Evolutionary conservation across 768 basidiomycete genomes (phyloP).

Genomic region (Psilocybe tampanensis): DNA sequence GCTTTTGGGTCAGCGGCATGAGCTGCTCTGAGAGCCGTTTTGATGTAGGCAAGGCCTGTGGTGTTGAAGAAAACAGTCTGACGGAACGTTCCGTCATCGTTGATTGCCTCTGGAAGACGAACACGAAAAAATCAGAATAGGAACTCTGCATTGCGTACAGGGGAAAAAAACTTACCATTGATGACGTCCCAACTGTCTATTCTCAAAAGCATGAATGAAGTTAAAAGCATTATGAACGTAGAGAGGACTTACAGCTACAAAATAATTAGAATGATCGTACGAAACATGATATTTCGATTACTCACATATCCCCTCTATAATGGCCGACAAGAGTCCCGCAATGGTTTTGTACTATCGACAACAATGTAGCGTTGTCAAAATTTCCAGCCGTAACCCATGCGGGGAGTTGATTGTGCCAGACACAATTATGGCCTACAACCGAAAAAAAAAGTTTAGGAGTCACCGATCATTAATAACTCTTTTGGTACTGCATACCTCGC

Average conservation of each 20-base stretch:
- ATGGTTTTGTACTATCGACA: slow-evolving; percentile 49
- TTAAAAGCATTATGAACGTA: not conserved
- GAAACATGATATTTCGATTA: not conserved
- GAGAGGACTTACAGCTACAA: slow-evolving; percentile 6
- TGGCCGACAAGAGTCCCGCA: slow-evolving; percentile 51
- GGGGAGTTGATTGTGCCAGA: slow-evolving; percentile 57
- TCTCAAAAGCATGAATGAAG: too few species aligned
- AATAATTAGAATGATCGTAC: not conserved
- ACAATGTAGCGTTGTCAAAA: slow-evolving; percentile 44
- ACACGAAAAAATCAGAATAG: not conserved
- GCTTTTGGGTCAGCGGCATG: slow-evolving; percentile 54
- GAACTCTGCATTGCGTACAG: not conserved
- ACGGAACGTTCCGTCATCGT: slow-evolving; percentile 62
- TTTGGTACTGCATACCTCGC: slow-evolving; percentile 33
- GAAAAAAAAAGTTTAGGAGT: not conserved
- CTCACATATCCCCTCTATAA: slow-evolving; percentile 54
- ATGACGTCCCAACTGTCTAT: slow-evolving; percentile 55
- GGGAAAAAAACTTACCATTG: slow-evolving; percentile 38
- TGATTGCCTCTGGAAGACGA: slow-evolving; percentile 30
- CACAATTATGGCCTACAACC: slow-evolving; percentile 43
- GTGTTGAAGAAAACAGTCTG: slow-evolving; percentile 54
- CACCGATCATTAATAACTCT: not conserved
- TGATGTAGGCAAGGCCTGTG: slow-evolving; percentile 48
- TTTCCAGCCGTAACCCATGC: slow-evolving; percentile 47
- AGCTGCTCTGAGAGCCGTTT: slow-evolving; percentile 52